Evolutionary conservation across 257 asterid genomes (phyloP).

Genomic region (Solanum virginianum): DNA sequence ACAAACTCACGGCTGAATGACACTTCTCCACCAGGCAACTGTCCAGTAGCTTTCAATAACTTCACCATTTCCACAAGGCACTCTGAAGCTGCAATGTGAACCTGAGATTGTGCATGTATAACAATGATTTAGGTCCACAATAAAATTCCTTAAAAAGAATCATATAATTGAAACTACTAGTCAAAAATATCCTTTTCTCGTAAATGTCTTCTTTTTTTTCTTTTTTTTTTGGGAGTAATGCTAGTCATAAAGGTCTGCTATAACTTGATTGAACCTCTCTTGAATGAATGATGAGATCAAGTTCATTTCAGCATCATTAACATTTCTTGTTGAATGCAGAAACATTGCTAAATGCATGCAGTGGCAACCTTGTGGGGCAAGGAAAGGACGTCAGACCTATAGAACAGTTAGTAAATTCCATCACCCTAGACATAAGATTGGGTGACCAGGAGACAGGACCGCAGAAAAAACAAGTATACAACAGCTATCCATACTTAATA

Average conservation of each 20-base stretch:
- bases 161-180: background rate
- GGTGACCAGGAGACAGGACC: background rate
- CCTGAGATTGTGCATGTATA: slow-evolving; percentile 32
- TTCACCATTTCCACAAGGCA: slow-evolving; percentile 59
- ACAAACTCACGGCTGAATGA: slow-evolving; percentile 45
- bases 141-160: background rate
- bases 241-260: background rate
- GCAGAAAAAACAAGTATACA: background rate
- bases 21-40: slow-evolving; percentile 21
- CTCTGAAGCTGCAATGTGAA: slow-evolving; percentile 76
- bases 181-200: background rate
- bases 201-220: background rate
- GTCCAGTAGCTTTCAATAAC: slow-evolving; percentile 18
- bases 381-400: background rate
- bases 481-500: background rate
- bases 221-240: background rate
- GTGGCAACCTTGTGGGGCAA: background rate
- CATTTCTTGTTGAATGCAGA: background rate
- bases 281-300: background rate
- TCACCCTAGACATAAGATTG: background rate
- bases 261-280: background rate
- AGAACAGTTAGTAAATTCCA: background rate
- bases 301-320: background rate
- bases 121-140: background rate
- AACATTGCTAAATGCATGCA: background rate